A percentile compares a stretch with the other conserved stretches of the same genome.
phyloP scores from a whole-genome alignment of 2,329 filamentous ascomycete species.

The Anisogramma anomala region DNA sequence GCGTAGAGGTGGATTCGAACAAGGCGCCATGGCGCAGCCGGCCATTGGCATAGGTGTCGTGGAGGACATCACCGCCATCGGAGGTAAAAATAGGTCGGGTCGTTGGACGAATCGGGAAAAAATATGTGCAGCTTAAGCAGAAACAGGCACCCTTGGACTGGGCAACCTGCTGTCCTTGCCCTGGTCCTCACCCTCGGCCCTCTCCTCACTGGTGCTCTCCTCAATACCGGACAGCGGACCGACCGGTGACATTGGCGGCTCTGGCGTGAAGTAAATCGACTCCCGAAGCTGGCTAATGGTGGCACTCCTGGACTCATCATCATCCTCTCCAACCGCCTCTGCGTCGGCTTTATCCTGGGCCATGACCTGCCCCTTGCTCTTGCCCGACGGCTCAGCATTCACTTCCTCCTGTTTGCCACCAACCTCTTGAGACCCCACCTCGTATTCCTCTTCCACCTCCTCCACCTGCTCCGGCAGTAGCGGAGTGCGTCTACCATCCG shows the following conservation, averaged over 20 bases:
- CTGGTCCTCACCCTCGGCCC: conserved; percentile 13
- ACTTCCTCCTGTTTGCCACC: conserved; percentile 10
- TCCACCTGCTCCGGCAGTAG: conserved; percentile 37
- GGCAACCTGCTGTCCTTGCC: conserved; percentile 4
- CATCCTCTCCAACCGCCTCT: conserved; percentile 14
- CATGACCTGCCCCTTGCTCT: conserved; percentile 7
- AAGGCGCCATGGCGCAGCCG: no score
- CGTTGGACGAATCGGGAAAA: not conserved
- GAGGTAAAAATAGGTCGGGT: no score
- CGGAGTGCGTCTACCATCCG: conserved; percentile 45
- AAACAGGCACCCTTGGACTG: conserved; percentile 6
- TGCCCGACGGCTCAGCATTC: conserved; percentile 9
- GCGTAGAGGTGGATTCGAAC: not conserved
- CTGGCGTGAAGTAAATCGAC: conserved; percentile 31
- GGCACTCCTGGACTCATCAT: conserved; percentile 19
- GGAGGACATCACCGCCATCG: not conserved
- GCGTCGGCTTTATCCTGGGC: conserved; percentile 12
- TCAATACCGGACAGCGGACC: conserved; percentile 13
- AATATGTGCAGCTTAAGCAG: conserved; percentile 7
- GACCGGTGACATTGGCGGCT: conserved; percentile 26
- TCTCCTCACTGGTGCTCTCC: conserved; percentile 17
- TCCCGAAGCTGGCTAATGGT: conserved; percentile 22
- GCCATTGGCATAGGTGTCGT: no score
- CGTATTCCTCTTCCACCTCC: conserved; percentile 22
- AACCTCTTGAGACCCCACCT: conserved; percentile 21